Evolutionary conservation across 345 rosid species (phyloP), one percentile per base, ranked within the genome.

Genomic region (Lepidium didymum): DNA sequence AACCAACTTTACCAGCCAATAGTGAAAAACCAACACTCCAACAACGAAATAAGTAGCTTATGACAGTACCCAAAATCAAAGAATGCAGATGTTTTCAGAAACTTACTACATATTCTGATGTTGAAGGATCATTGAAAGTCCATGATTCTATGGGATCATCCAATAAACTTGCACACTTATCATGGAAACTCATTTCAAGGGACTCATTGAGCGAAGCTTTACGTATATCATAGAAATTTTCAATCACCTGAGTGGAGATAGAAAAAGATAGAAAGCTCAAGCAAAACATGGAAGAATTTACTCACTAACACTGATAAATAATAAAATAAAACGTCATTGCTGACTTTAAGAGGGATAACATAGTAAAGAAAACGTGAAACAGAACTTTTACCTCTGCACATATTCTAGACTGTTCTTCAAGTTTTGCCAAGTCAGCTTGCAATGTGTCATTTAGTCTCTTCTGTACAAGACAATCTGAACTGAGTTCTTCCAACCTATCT

Each of bases 111-210:
- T 89, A 94, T 53, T 83, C 80, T 52, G 91, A 77, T 36, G 91
- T 86, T 36, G 99, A 91, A 50, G 81, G 72, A 78, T 91, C 96
- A 74, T 87, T 87, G 71, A 84, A 91, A 66, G 79, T 87, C 97
- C 99, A 94, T 50, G 78, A 66, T 62, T 88, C 96, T 15, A 47
- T 52, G 46, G 97, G 83, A 77, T 89, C 97, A 34, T 68, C 79
- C 78, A 94, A 75, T 36, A 94, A 82, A 72, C 79, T 78, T 45
- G 76, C 71, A 77, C 91, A 91, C 78, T 89, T 89, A 59, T 87
- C 83, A 60, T 87, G 89, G 83, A 77, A 83, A 69, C 64, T 84
- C 51, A 73, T 60, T 70, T 85, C 86, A 68, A 72, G 79, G 51
- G 60, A 67, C 46, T 67, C 90, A 55, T 75, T 77, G 41, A 75